These are phyloP conservation scores for Vitis rupestris DNA, from an alignment of 164 flowering plant genomes.

Conservation along the genomic window DNA sequence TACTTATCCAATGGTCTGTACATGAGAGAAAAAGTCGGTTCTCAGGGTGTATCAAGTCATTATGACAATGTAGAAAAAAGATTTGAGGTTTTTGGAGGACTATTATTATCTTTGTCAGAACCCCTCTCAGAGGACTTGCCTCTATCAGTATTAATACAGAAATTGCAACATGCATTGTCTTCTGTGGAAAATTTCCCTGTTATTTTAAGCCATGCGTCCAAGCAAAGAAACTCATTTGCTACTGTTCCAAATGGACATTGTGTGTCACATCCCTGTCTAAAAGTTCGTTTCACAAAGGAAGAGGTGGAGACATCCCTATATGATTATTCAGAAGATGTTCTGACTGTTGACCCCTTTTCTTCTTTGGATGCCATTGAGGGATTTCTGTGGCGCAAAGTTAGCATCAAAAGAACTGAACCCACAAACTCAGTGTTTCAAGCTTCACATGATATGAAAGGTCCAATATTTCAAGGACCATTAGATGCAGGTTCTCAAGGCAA, in stretches of 20 bases:
- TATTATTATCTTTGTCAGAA: conserved; percentile 35
- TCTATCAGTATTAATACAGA: conserved; percentile 41
- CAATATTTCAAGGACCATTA: conserved; percentile 11
- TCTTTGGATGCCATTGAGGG: conserved; percentile 63
- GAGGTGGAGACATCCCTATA: conserved; percentile 54
- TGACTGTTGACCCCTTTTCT: conserved; percentile 73
- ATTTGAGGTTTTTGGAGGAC: conserved; percentile 58
- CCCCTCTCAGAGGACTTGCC: conserved; percentile 30
- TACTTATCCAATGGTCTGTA: conserved; percentile 61
- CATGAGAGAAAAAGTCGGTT: conserved; percentile 22
- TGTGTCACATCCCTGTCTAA: conserved; percentile 58
- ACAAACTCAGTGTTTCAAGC: conserved; percentile 16
- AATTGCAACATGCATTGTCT: conserved; percentile 67
- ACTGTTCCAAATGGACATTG: conserved; percentile 55
- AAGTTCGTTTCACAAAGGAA: conserved; percentile 60
- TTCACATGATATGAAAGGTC: conserved; percentile 9
- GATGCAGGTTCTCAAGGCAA: conserved; percentile 23
- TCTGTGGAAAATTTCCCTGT: conserved; percentile 80
- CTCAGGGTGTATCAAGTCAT: conserved; percentile 8
- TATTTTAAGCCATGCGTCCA: conserved; percentile 38
- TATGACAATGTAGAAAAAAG: conserved; percentile 41
- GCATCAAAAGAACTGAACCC: conserved; percentile 13
- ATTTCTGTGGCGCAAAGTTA: conserved; percentile 66
- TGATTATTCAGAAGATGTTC: conserved; percentile 43
- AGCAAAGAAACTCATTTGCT: conserved; percentile 51